Percentiles rank a stretch among this genome's conserved stretches.
phyloP scores from a whole-genome alignment of 2,329 filamentous ascomycete species.

The Hortaea sp. region DNA sequence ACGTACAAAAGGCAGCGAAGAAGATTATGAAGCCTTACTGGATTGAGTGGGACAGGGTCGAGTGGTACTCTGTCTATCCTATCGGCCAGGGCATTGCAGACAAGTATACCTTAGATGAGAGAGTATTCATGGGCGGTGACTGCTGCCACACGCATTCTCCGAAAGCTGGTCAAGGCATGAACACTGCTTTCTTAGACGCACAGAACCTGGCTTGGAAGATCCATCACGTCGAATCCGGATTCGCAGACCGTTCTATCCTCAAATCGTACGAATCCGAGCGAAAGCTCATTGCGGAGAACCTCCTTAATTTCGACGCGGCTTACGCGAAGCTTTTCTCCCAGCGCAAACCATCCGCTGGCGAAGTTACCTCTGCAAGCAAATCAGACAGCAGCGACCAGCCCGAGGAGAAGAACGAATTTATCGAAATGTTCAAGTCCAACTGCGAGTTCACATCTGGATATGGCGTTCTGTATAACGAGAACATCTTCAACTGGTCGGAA shows the following conservation, averaged over 20 bases:
- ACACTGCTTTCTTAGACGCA: slow-evolving; percentile 53
- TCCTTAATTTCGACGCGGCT: slow-evolving; percentile 77
- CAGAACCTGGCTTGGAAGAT: slow-evolving; percentile 95
- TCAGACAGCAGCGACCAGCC: slow-evolving; percentile 21
- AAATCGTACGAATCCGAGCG: slow-evolving; percentile 81
- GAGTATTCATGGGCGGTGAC: slow-evolving; percentile 57
- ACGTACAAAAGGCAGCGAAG: slow-evolving; percentile 49
- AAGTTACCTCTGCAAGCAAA: slow-evolving; percentile 61
- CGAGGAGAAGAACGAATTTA: slow-evolving; percentile 63
- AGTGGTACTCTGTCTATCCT: slow-evolving; percentile 58
- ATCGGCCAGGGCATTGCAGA: slow-evolving; percentile 58
- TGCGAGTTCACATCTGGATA: slow-evolving; percentile 92
- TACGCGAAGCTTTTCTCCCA: slow-evolving; percentile 87
- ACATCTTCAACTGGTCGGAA: slow-evolving; percentile 73
- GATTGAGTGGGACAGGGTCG: slow-evolving; percentile 53
- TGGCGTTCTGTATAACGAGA: slow-evolving; percentile 75
- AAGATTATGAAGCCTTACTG: slow-evolving; percentile 51
- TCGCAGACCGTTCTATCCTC: slow-evolving; percentile 64
- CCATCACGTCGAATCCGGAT: slow-evolving; percentile 75
- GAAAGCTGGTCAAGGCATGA: slow-evolving; percentile 57
- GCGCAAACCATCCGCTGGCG: slow-evolving; percentile 59
- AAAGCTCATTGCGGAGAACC: slow-evolving; percentile 70
- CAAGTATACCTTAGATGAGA: slow-evolving; percentile 53
- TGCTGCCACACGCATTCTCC: slow-evolving; percentile 54
- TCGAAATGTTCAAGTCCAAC: slow-evolving; percentile 79